Conservation (phyloP, 164 flowering plant genomes). For the Stephania japonica region DNA sequence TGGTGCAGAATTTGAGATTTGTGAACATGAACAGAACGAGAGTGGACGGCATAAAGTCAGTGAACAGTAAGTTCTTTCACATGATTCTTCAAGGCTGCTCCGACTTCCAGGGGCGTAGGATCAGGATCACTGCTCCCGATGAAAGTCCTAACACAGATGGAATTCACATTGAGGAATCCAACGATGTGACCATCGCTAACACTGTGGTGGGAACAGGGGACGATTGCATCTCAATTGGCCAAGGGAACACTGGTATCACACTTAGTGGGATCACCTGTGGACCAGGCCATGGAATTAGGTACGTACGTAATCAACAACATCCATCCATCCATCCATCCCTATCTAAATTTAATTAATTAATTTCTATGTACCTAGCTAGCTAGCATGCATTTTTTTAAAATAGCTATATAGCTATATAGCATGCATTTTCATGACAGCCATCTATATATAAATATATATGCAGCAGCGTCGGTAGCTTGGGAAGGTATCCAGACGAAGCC, state of each 20-base stretch:
- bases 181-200: slow-evolving; percentile 26
- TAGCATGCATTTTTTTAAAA: too few species aligned
- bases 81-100: slow-evolving; percentile 41
- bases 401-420: too few species aligned
- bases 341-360: too few species aligned
- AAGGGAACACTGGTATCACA: slow-evolving; percentile 46
- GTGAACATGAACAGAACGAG: slow-evolving; percentile 34
- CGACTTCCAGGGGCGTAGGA: slow-evolving; percentile 30
- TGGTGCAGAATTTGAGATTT: slow-evolving; percentile 52
- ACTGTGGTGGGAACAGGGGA: slow-evolving; percentile 54
- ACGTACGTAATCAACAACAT: neutral
- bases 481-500: slow-evolving; percentile 1
- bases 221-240: slow-evolving; percentile 66
- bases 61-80: slow-evolving; percentile 69
- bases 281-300: slow-evolving; percentile 81
- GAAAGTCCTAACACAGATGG: slow-evolving; percentile 77
- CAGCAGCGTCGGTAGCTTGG: neutral
- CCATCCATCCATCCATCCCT: too few species aligned
- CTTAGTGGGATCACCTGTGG: slow-evolving; percentile 49
- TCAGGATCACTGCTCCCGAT: slow-evolving; percentile 48
- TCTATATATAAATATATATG: too few species aligned
- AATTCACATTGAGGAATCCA: slow-evolving; percentile 51
- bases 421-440: too few species aligned
- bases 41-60: slow-evolving; percentile 37
- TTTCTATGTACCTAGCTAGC: too few species aligned